A percentile compares a stretch with the other conserved stretches of the same genome.
Evolutionary conservation across 805 yeast genomes (phyloP).

Genomic region (Isabelozyma pseudorhagii): DNA sequence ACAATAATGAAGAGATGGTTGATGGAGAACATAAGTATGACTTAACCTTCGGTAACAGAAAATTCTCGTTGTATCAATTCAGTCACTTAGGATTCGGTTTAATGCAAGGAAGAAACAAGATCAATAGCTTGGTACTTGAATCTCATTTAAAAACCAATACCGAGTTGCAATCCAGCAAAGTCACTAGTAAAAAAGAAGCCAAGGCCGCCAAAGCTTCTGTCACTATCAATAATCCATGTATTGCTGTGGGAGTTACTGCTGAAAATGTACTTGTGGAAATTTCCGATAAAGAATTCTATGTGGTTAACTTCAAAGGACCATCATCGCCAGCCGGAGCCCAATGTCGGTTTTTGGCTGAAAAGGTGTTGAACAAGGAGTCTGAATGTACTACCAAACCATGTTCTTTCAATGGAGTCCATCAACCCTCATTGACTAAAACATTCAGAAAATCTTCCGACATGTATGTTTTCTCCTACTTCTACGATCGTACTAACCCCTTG

Average conservation of each 20-base stretch:
- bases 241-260: slow-evolving; percentile 74
- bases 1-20: slow-evolving; percentile 56
- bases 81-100: slow-evolving; percentile 96
- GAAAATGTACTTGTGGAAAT: slow-evolving; percentile 59
- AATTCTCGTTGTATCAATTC: slow-evolving; percentile 83
- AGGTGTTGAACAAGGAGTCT: slow-evolving; percentile 76
- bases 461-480: slow-evolving; percentile 90
- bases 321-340: slow-evolving; percentile 59
- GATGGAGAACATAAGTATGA: slow-evolving; percentile 88
- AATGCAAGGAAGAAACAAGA: slow-evolving; percentile 86
- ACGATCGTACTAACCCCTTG: slow-evolving; percentile 88
- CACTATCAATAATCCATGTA: slow-evolving; percentile 73
- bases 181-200: slow-evolving; percentile 23
- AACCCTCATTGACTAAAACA: slow-evolving; percentile 81
- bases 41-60: slow-evolving; percentile 75
- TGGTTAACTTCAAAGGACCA: slow-evolving; percentile 67
- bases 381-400: slow-evolving; percentile 78
- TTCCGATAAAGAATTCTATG: slow-evolving; percentile 40
- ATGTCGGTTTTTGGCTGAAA: slow-evolving; percentile 83
- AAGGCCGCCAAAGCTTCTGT: slow-evolving; percentile 39
- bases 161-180: slow-evolving; percentile 19
- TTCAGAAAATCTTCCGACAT: slow-evolving; percentile 74
- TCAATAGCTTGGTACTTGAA: slow-evolving; percentile 64
- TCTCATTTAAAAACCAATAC: slow-evolving; percentile 35
- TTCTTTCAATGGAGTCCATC: slow-evolving; percentile 96